Base-by-base conservation (phyloP, 305 asterid genomes). In the Lippia alba region DNA sequence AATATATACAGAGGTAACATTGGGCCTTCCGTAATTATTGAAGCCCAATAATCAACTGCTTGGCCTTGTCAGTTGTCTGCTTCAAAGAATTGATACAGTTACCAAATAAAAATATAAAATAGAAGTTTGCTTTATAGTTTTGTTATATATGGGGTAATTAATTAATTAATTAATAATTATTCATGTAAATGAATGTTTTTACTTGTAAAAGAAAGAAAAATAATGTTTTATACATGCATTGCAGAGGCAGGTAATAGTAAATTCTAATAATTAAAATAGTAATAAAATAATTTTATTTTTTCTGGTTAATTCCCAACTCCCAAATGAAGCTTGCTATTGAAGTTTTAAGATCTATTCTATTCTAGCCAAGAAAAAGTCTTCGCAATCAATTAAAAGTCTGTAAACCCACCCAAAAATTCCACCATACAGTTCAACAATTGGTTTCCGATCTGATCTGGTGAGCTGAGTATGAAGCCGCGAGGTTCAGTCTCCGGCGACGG, bases 381-480 rank as follows among this genome's bases (percentile, higher is more conserved):
- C 72, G 34, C 67, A 61, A 60, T 62, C 75, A 67, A 82, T 76
- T 75, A 32, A 68, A 72, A 24, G 30, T 24, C 30, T 24, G 78
- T 66, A 74, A 78, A 75, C 71, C 75, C 81, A 73, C 74, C 58
- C 78, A 16, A 74, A 49, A 70, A 70, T 53, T 73, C 71, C 66
- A 58, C 75, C 78, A 36, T 8, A 36, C 41, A 24, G 24, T n/a
- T n/a, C n/a, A n/a, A n/a, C n/a, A n/a, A n/a, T n/a, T 76, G 62
- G 63, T 69, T 20, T 69, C 78, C 81, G 91, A 83, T 83, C 85
- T 70, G 91, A 86, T 84, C 81, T 64, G 82, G 55, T 8, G 74
- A 55, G 49, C 55, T 8, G 74, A 55, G 49, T 74, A 85, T 85
- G 90, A 74, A 51, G 77, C 79, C 73, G 71, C 69, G 66, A 57